phyloP scores from a whole-genome alignment of 2,329 filamentous ascomycete species.

The Diplodia seriata region DNA sequence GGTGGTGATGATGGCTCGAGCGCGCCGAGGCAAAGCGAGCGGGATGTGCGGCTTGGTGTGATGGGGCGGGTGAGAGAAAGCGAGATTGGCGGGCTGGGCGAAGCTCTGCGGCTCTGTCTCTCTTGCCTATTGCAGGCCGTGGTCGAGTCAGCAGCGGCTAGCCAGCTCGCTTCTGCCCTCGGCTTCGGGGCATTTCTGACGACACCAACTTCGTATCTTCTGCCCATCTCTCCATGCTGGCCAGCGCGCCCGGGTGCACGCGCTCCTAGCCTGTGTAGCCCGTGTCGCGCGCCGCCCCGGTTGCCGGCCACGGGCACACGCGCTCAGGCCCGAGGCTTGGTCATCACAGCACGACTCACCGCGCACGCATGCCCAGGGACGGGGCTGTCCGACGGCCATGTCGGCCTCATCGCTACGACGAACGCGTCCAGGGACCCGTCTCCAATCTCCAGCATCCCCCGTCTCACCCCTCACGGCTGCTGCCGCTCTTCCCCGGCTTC shows the following conservation, averaged over 20 bases:
- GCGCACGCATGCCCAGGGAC: neutral
- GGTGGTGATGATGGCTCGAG: neutral
- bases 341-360: neutral
- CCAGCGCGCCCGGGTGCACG: neutral
- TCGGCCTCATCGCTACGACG: neutral
- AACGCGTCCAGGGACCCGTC: no score
- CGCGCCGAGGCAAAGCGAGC: no score
- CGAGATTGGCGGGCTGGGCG: neutral
- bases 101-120: neutral
- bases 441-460: no score
- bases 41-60: neutral
- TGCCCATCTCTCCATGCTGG: slow-evolving; percentile 6
- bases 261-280: no score
- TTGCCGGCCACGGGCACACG: no score
- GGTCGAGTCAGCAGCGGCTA: neutral
- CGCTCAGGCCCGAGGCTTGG: neutral
- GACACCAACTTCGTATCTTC: slow-evolving; percentile 5
- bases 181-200: slow-evolving; percentile 17
- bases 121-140: neutral
- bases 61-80: slow-evolving; percentile 1
- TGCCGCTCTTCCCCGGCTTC: slow-evolving; percentile 7
- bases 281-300: no score
- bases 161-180: neutral
- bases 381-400: neutral
- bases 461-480: neutral